A percentile compares a stretch with the other conserved stretches of the same genome.
These are phyloP conservation scores for Teratosphaeria destructans DNA, from an alignment of 2,329 filamentous ascomycete genomes.

Conservation along the genomic window DNA sequence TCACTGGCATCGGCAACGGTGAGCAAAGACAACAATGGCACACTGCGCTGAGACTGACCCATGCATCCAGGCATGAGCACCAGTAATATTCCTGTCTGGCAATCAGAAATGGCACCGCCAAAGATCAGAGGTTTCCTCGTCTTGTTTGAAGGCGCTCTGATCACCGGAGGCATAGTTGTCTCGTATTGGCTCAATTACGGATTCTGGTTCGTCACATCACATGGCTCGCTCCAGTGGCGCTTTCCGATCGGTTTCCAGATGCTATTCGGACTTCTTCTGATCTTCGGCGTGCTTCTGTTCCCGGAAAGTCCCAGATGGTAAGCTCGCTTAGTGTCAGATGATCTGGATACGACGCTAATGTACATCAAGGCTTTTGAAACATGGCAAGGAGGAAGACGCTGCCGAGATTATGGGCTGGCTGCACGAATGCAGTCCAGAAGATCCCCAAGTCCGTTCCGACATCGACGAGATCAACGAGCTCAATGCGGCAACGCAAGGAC, in stretches of 20 bases:
- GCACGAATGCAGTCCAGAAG: constrained; percentile 15
- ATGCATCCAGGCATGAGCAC: background rate
- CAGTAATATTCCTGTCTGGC: constrained; percentile 5
- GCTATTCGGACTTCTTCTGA: constrained; percentile 13
- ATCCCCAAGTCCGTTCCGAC: background rate
- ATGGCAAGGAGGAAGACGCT: constrained; percentile 24
- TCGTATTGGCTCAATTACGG: constrained; percentile 7
- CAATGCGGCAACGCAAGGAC: background rate
- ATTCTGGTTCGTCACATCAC: constrained; percentile 15
- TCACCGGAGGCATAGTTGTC: constrained; percentile 26
- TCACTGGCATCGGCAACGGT: background rate
- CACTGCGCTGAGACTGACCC: no score
- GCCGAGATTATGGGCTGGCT: constrained; percentile 22
- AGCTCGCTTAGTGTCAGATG: background rate
- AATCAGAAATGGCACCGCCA: constrained; percentile 3
- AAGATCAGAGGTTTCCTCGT: constrained; percentile 3
- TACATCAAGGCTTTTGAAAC: constrained; percentile 15
- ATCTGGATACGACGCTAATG: background rate
- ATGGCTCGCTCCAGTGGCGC: constrained; percentile 18
- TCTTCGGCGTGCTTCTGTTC: constrained; percentile 12
- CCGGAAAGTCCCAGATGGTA: constrained; percentile 21
- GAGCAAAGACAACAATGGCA: no score
- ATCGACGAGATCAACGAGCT: background rate
- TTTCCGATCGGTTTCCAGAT: constrained; percentile 20
- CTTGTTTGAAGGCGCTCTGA: constrained; percentile 4